Percentiles rank a stretch among this genome's conserved stretches.
Evolutionary conservation across 495 filamentous ascomycete genomes (phyloP).

Genomic region (Aspergillus bridgeri): DNA sequence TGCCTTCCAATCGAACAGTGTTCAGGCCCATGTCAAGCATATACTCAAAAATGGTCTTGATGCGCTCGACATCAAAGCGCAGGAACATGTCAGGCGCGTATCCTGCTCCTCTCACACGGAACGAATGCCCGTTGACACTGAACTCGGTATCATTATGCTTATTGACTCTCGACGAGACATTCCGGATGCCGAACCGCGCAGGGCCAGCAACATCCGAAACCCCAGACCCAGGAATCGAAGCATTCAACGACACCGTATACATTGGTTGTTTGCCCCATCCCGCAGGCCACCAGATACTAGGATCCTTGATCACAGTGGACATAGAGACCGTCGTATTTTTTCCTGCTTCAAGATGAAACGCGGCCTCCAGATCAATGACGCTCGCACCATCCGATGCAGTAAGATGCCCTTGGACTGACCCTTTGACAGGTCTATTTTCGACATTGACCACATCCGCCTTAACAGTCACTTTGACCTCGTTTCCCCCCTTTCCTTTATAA

Average conservation of each 20-base stretch:
- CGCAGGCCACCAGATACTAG: constrained; percentile 75
- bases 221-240: constrained; percentile 22
- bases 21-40: constrained; percentile 59
- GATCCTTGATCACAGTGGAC: constrained; percentile 42
- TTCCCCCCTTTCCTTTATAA: constrained; percentile 25
- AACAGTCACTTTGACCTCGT: constrained; percentile 39
- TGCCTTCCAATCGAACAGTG: constrained; percentile 61
- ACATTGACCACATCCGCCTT: constrained; percentile 50
- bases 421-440: constrained; percentile 31
- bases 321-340: constrained; percentile 37
- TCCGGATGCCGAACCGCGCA: constrained; percentile 53
- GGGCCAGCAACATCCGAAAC: constrained; percentile 40
- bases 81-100: constrained; percentile 62
- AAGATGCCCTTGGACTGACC: constrained; percentile 39
- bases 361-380: constrained; percentile 21
- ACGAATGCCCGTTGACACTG: constrained; percentile 51
- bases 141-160: constrained; percentile 53
- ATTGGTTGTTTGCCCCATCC: constrained; percentile 71
- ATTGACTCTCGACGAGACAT: constrained; percentile 50
- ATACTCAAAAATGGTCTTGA: constrained; percentile 46
- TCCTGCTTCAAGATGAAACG: constrained; percentile 35
- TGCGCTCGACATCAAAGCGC: constrained; percentile 46
- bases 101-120: constrained; percentile 58
- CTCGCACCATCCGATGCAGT: constrained; percentile 17
- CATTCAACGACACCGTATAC: constrained; percentile 51